Percentiles rank a stretch among this genome's conserved stretches.
phyloP scores from a whole-genome alignment of 495 filamentous ascomycete genomes.

The Daldinia bambusicola region DNA sequence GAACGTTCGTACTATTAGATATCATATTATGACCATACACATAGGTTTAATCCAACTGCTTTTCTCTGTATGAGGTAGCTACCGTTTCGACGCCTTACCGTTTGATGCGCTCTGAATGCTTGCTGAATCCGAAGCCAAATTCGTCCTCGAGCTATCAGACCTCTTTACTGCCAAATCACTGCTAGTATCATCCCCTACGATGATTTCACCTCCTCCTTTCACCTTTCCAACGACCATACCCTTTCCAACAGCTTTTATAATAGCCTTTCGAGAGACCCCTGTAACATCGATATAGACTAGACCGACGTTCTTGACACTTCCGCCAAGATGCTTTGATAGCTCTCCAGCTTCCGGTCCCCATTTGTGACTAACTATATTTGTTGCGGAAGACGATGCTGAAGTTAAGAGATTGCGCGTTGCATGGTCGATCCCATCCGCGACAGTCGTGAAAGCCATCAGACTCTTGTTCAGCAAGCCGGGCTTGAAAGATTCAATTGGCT shows the following conservation, averaged over 20 bases:
- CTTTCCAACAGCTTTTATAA: slow-evolving; percentile 93
- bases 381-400: slow-evolving; percentile 77
- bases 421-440: slow-evolving; percentile 92
- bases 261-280: slow-evolving; percentile 85
- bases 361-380: slow-evolving; percentile 80
- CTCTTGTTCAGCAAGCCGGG: slow-evolving; percentile 94
- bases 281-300: slow-evolving; percentile 98
- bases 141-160: slow-evolving; percentile 15
- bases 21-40: not conserved
- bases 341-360: slow-evolving; percentile 86
- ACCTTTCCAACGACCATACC: slow-evolving; percentile 98
- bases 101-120: slow-evolving; percentile 33
- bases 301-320: slow-evolving; percentile 93
- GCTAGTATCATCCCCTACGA: slow-evolving; percentile 82
- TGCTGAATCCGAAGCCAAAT: slow-evolving; percentile 26
- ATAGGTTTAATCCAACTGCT: slow-evolving; percentile 14
- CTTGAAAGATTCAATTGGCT: slow-evolving; percentile 74
- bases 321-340: slow-evolving; percentile 75
- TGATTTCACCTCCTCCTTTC: slow-evolving; percentile 84
- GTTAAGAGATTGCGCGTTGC: slow-evolving; percentile 78
- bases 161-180: slow-evolving; percentile 40
- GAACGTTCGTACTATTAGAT: not conserved
- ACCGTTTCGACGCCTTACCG: slow-evolving; percentile 37
- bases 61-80: not conserved
- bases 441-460: slow-evolving; percentile 94